Percentiles rank a stretch among this genome's conserved stretches.
These are phyloP conservation scores for Pleurotus pulmonarius DNA, from an alignment of 768 basidiomycete species.

Conservation along the genomic window DNA sequence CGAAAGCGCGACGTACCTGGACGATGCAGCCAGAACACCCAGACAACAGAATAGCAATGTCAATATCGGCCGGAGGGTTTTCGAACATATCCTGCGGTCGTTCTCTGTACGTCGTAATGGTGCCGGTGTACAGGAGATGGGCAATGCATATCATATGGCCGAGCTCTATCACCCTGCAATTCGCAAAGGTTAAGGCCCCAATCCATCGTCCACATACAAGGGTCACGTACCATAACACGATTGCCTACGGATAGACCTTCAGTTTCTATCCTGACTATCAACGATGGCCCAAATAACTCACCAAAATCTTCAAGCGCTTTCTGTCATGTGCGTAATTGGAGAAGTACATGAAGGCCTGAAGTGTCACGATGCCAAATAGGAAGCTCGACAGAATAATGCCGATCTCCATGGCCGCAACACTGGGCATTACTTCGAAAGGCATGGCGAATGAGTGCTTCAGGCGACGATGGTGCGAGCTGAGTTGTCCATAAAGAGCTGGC, in stretches of 20 bases:
- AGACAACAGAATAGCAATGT: constrained; percentile 2
- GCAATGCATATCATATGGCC: constrained; percentile 24
- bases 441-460: background rate
- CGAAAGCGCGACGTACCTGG: background rate
- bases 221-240: too few species aligned
- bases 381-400: constrained; percentile 21
- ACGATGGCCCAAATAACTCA: background rate
- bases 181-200: too few species aligned
- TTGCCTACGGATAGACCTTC: too few species aligned
- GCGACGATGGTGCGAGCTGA: background rate
- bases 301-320: constrained; percentile 18
- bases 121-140: constrained; percentile 25
- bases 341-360: constrained; percentile 22
- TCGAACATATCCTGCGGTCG: background rate
- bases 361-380: constrained; percentile 24
- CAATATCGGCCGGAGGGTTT: constrained; percentile 3
- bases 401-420: constrained; percentile 21
- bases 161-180: constrained; percentile 22
- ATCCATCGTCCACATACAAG: too few species aligned
- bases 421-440: constrained; percentile 2
- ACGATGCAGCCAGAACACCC: background rate
- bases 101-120: constrained; percentile 20
- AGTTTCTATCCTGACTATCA: too few species aligned
- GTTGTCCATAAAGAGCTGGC: constrained; percentile 6
- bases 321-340: constrained; percentile 18